Base-by-base conservation (phyloP, 2,329 filamentous ascomycete genomes). In the Penicillium sp. region DNA sequence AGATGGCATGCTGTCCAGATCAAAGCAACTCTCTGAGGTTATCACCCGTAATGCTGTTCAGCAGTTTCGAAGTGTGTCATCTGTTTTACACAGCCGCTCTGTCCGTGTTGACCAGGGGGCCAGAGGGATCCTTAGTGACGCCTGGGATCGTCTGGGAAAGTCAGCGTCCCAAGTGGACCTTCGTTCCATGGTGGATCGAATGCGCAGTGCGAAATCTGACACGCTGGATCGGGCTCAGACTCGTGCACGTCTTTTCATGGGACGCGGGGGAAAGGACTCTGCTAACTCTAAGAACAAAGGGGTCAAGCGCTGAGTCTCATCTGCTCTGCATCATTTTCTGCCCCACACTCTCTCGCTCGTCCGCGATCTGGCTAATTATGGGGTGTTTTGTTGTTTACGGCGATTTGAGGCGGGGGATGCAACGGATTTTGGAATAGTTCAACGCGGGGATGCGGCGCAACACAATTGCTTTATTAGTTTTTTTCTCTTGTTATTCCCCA, bases 221-320 rank as follows among this genome's bases (percentile, higher is more conserved):
- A 55, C 70, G 18, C 56, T 76, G 43, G 68, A 66, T 45, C 67
- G 59, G 31, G 73, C 73, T 40, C 74, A 76, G 46, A 67, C 63
- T 48, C 67, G 66, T 42, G 74, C 72, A 22, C 68, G 65, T 42
- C 53, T 63, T 37, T 47, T 75, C 47, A 53, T 72, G 52, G 65
- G 62, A 49, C 58, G 63, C n/a, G 62, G 57, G 7, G 54, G 56
- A 49, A 54, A 57, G 29, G 55, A 53, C 20, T 26, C 33, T 25
- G 53, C 53, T 51, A 51, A 55, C 37, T 52, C 40, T 25, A 45
- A 43, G 15, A 23, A 20, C 25, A n/a, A 55, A 29, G 18, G 51
- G 27, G 48, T 20, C 12, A 53, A 45, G 33, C 56, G 45, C 52
- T 55, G 37, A 55, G 42, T 15, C 4, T n/a, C 14, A 23, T 22